Base-by-base conservation (phyloP, 2,329 filamentous ascomycete genomes). In the Colletotrichum sp. region DNA sequence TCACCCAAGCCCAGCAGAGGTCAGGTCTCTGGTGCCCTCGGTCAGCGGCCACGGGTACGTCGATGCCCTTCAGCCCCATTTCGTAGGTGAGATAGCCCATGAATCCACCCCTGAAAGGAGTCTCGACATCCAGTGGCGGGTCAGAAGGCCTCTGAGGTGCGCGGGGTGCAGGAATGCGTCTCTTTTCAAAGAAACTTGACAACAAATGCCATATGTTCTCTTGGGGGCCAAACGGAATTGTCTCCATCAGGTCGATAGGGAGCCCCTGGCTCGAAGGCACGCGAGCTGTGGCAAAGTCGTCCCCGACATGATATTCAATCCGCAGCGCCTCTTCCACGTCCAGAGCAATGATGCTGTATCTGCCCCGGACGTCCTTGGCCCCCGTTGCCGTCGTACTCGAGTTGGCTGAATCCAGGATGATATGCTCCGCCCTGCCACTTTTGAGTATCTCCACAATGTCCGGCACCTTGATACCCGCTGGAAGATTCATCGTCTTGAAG, bases 11-110 rank as follows among this genome's bases (percentile, higher is more conserved):
- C 75, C 98, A 91, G 81, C 92, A 94, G 26, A 96, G 86, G 82
- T 98, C 95, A 0, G 95, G 93, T 13, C 90, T 87, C 49, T 84
- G 80, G 71, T 89, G 85, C 3, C 81, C 81, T 13, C 83, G 80
- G 5, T 81, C 78, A n/a, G 80, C 78, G 3, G 84, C 78, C 12
- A 85, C 69, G 2, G 78, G 24, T 26, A 94, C 86, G 66, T 87
- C 84, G 70, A 92, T 92, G 21, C 89, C 92, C 78, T 89, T 87
- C 2, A 98, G 86, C 0, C 95, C 95, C 82, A 96, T 92, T 83
- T 98, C 96, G 77, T 98, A 98, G 0, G 95, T 95, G 67, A 95
- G 90, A 80, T 94, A 98, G 0, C 96, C 96, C 85, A 98, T 92
- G 75, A 98, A 93, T 0, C 96, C 96, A 68, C 95, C 96, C 84